These are phyloP conservation scores for Asterophora lycoperdoides DNA, from an alignment of 768 basidiomycete genomes.

Conservation along the genomic window DNA sequence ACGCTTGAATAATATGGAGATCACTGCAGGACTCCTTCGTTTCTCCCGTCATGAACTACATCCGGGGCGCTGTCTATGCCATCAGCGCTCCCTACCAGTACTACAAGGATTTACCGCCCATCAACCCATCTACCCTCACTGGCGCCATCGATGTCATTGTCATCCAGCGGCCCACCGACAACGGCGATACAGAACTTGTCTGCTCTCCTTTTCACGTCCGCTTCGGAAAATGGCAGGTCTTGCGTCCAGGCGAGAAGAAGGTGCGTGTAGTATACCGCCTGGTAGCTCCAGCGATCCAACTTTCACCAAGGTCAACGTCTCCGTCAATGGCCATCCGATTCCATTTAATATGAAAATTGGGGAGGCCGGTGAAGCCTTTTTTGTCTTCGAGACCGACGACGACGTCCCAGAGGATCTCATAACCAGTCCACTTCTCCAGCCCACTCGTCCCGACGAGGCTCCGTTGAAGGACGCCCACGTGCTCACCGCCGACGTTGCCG, in stretches of 20 bases:
- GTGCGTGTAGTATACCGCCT: constrained; percentile 30
- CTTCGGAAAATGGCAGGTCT: constrained; percentile 95
- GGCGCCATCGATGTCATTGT: constrained; percentile 99
- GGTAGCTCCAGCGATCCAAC: not conserved
- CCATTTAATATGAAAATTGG: constrained; percentile 99
- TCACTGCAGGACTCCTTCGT: constrained; percentile 14
- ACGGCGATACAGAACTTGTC: constrained; percentile 64
- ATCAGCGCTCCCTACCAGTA: constrained; percentile 87
- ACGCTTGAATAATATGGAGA: not conserved
- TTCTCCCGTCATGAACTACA: constrained; percentile 67
- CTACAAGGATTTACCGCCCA: constrained; percentile 78
- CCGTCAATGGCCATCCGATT: constrained; percentile 79
- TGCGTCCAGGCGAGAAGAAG: constrained; percentile 92
- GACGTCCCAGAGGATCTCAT: constrained; percentile 92
- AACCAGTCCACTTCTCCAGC: constrained; percentile 84
- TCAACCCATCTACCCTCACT: constrained; percentile 95
- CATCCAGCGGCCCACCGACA: constrained; percentile 65
- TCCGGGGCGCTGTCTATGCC: constrained; percentile 80
- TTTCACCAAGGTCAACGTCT: constrained; percentile 69
- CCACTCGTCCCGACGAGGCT: constrained; percentile 45
- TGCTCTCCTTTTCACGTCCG: constrained; percentile 97
- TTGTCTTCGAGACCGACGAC: constrained; percentile 94
- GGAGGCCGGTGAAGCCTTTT: constrained; percentile 98
- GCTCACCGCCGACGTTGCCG: constrained; percentile 39
- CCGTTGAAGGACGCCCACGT: constrained; percentile 22